A percentile compares a stretch with the other conserved stretches of the same genome.
phyloP scores from a whole-genome alignment of 1,284 basidiomycete species.

The Phylloboletellus chloephorus region DNA sequence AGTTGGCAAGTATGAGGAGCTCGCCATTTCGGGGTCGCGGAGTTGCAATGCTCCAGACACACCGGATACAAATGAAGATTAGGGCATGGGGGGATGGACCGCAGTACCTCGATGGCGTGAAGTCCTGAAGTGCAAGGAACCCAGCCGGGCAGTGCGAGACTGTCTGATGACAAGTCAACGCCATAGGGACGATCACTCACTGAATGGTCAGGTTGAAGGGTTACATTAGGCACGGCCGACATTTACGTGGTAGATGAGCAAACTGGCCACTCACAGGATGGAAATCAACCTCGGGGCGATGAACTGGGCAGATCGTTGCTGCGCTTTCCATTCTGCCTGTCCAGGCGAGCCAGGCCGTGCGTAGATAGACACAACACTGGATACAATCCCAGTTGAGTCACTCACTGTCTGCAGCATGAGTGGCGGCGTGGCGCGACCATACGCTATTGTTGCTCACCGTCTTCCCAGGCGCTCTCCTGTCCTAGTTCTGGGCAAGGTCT shows the following conservation, averaged over 20 bases:
- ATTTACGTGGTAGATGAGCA: conserved; percentile 12
- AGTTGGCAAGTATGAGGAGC: conserved; percentile 21
- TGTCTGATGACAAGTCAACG: conserved; percentile 4
- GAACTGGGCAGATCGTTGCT: not conserved
- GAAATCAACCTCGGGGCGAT: not conserved
- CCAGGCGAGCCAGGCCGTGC: conserved; percentile 11
- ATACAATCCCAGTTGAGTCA: conserved; percentile 11
- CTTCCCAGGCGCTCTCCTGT: not conserved
- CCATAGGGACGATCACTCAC: conserved; percentile 11
- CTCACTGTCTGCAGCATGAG: conserved; percentile 13
- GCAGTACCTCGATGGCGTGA: conserved; percentile 3
- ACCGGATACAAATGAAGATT: conserved; percentile 3
- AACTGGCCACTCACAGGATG: conserved; percentile 3
- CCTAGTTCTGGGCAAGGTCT: not conserved
- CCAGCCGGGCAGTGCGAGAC: conserved; percentile 9
- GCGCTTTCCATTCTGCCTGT: conserved; percentile 4
- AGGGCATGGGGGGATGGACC: conserved; percentile 15
- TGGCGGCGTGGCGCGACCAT: not conserved
- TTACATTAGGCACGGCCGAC: not conserved
- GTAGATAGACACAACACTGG: conserved; percentile 11
- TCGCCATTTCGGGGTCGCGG: conserved; percentile 29
- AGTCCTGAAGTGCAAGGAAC: conserved; percentile 12
- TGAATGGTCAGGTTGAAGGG: not conserved
- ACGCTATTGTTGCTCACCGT: conserved; percentile 1
- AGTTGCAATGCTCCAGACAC: conserved; percentile 21